Evolutionary conservation across 2,329 filamentous ascomycete species (phyloP).

Genomic region (Cladosporium sp.): DNA sequence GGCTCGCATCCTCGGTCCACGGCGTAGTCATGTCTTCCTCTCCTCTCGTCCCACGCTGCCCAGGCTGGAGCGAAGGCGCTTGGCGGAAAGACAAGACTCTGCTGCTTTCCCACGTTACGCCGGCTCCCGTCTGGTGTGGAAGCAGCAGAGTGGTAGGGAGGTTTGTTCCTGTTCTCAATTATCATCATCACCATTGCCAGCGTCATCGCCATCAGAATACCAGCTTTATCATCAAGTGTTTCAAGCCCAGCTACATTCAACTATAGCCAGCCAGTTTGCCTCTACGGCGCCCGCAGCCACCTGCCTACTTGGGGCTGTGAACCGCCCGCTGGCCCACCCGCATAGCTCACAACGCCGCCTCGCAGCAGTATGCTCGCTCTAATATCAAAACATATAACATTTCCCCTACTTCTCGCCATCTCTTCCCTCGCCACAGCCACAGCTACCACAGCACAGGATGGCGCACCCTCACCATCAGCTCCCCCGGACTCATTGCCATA

Average conservation of each 20-base stretch:
- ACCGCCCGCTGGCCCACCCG: not conserved
- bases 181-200: not conserved
- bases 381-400: not conserved
- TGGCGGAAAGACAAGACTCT: not conserved
- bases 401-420: not conserved
- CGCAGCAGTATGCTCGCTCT: not conserved
- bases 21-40: not conserved
- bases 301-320: not conserved
- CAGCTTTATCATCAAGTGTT: not conserved
- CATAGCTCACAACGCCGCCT: not conserved
- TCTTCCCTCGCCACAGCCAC: not conserved
- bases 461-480: not conserved
- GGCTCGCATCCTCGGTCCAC: not conserved
- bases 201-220: not conserved
- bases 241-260: no score
- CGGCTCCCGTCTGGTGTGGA: not conserved
- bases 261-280: no score
- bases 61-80: not conserved
- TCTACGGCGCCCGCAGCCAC: not conserved
- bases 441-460: not conserved
- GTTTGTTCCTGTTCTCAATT: not conserved
- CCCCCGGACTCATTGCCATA: slow-evolving; percentile 18
- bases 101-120: slow-evolving; percentile 2
- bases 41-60: not conserved
- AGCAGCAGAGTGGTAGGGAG: slow-evolving; percentile 1